Base-by-base conservation (phyloP, 345 rosid species). In the Theobroma cacao region DNA sequence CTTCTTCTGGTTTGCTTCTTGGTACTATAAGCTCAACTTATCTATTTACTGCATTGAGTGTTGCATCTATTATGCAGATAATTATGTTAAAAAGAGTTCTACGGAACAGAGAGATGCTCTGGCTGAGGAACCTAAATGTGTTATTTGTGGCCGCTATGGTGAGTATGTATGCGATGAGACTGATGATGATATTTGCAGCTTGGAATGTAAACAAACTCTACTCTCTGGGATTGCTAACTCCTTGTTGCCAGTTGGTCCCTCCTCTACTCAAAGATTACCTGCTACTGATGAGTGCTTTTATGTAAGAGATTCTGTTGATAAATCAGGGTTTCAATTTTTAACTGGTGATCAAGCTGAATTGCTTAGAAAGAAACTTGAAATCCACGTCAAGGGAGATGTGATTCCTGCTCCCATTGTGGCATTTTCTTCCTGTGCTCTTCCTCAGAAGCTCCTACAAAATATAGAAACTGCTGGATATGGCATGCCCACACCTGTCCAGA, bases 91-190 rank as follows among this genome's bases (percentile, higher is more conserved):
- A 79, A 79, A 81, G 83, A 86, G 81, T 26, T 87, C 88, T 64
- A 83, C 52, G 78, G 93, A 93, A 74, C 99, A 95, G 84, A 89
- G 98, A 84, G 84, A 78, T 18, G 90, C 94, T 84, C 79, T 92
- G 73, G 80, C 84, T 0, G 94, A 82, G 20, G 99, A 95, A 66
- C 98, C 96, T 55, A 82, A 65, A 80, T 95, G 98, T 83, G 92
- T 87, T 64, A 80, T 91, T 36, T 95, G 96, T 65, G 80, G 94
- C 61, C 94, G 91, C 73, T 93, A 93, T 80, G 99, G 99, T 15
- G 98, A 95, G 81, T 93, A 93, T 80, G 90, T 93, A 63, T 92
- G 97, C 78, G 92, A 91, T 81, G 80, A 90, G 84, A 95, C 99
- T 24, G 91, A 91, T 80, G 94, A 89, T 58, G 99, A 93, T 85